These are phyloP conservation scores for Castanea mollissima DNA, from an alignment of 306 rosid species.

Conservation along the genomic window DNA sequence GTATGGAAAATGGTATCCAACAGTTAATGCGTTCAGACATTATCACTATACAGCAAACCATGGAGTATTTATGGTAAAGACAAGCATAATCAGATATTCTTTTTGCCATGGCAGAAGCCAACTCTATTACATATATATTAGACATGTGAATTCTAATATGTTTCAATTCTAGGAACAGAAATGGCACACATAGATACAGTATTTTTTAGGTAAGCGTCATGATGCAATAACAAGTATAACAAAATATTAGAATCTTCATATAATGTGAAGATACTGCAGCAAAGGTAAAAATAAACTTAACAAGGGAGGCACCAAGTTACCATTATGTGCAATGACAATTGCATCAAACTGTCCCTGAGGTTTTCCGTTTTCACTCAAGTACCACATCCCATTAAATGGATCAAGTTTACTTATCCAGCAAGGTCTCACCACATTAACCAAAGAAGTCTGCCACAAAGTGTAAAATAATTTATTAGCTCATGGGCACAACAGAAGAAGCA, in stretches of 20 bases:
- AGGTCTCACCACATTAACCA: slow-evolving; percentile 73
- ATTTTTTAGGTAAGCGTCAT: not conserved
- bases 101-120: slow-evolving; percentile 1
- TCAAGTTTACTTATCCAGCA: slow-evolving; percentile 90
- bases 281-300: not conserved
- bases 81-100: not conserved
- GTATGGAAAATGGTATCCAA: not conserved
- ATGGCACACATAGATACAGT: too few species aligned
- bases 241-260: not conserved
- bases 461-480: slow-evolving; percentile 26
- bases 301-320: slow-evolving; percentile 28
- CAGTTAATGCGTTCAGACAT: not conserved
- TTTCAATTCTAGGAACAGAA: too few species aligned
- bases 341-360: slow-evolving; percentile 86
- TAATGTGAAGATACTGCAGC: slow-evolving; percentile 7
- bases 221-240: not conserved
- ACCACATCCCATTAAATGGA: slow-evolving; percentile 95
- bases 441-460: slow-evolving; percentile 45
- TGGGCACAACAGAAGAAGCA: not conserved
- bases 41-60: not conserved
- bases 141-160: too few species aligned
- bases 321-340: slow-evolving; percentile 92
- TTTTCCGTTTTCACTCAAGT: slow-evolving; percentile 85
- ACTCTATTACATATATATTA: not conserved
- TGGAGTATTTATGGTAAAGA: not conserved